Percentiles rank a stretch among this genome's conserved stretches.
Conservation (phyloP, 371 early-diverging fungal genomes). For the Nematocida homosporus region DNA sequence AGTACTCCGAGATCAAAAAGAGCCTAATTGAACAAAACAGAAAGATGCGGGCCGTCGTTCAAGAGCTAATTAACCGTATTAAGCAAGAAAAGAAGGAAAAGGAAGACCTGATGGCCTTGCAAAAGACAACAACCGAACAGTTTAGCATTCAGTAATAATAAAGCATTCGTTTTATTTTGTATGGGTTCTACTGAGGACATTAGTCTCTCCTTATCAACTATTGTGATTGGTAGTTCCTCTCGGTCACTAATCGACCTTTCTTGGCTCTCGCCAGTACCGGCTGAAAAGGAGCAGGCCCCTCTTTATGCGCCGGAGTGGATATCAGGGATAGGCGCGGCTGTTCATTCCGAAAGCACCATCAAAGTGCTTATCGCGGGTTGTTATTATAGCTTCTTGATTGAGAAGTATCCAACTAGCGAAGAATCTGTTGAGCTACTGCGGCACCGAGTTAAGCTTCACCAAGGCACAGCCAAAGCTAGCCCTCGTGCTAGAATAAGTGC, state of each 20-base stretch:
- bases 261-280: conserved; percentile 21
- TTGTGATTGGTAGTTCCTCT: conserved; percentile 24
- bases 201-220: neutral
- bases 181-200: neutral
- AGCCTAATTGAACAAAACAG: conserved; percentile 38
- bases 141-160: neutral
- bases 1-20: conserved; percentile 27
- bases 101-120: conserved; percentile 4
- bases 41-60: conserved; percentile 38
- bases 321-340: neutral
- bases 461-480: no score
- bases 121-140: neutral
- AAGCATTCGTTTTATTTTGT: neutral
- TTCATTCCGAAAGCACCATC: neutral
- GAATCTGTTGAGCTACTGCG: neutral
- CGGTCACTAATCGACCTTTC: conserved; percentile 46
- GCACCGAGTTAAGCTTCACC: no score
- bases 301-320: conserved; percentile 37
- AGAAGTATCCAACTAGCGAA: conserved; percentile 18
- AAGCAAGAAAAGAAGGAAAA: conserved; percentile 41
- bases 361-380: conserved; percentile 2
- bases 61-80: conserved; percentile 39
- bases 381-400: conserved; percentile 20
- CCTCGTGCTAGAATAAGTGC: no score
- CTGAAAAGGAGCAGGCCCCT: neutral